Conservation (phyloP, 2,329 filamentous ascomycete species). For the Ceratocystis destructans region DNA sequence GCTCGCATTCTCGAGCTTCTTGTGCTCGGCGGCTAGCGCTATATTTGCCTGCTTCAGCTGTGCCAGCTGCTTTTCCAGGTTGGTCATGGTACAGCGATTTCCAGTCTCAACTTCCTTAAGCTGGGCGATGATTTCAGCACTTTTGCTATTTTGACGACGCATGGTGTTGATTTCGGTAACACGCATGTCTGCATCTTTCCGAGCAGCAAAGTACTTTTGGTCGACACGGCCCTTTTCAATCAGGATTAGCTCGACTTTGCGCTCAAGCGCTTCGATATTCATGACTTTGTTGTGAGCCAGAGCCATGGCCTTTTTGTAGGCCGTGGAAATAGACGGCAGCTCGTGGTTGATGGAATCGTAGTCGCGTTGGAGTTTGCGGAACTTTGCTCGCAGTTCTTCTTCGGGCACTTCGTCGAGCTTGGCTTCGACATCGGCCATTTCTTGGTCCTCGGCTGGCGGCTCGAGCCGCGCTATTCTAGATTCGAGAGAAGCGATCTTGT, state of each 20-base stretch:
- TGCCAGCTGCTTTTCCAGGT: constrained; percentile 79
- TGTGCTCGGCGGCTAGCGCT: constrained; percentile 57
- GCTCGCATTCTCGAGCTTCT: constrained; percentile 57
- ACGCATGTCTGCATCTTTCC: constrained; percentile 82
- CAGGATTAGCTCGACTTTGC: constrained; percentile 56
- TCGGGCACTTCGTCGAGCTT: constrained; percentile 45
- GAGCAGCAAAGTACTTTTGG: constrained; percentile 92
- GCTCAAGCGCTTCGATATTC: constrained; percentile 62
- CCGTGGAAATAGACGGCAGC: constrained; percentile 74
- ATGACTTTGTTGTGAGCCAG: constrained; percentile 76
- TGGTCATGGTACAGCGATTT: constrained; percentile 60
- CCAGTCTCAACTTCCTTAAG: constrained; percentile 80
- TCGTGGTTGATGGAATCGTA: constrained; percentile 77
- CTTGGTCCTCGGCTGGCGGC: constrained; percentile 34
- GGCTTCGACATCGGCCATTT: constrained; percentile 28
- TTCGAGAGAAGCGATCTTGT: constrained; percentile 69
- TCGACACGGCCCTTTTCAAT: constrained; percentile 94
- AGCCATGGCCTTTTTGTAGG: constrained; percentile 78
- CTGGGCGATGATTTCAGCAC: constrained; percentile 82
- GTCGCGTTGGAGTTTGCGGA: constrained; percentile 62
- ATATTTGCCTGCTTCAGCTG: constrained; percentile 69
- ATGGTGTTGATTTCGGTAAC: constrained; percentile 67
- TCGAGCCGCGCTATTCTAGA: constrained; percentile 63
- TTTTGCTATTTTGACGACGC: constrained; percentile 73
- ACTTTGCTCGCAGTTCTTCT: constrained; percentile 61